Percentiles rank a stretch among this genome's conserved stretches.
Evolutionary conservation across 345 rosid species (phyloP).

Genomic region (Syzygium jambos): DNA sequence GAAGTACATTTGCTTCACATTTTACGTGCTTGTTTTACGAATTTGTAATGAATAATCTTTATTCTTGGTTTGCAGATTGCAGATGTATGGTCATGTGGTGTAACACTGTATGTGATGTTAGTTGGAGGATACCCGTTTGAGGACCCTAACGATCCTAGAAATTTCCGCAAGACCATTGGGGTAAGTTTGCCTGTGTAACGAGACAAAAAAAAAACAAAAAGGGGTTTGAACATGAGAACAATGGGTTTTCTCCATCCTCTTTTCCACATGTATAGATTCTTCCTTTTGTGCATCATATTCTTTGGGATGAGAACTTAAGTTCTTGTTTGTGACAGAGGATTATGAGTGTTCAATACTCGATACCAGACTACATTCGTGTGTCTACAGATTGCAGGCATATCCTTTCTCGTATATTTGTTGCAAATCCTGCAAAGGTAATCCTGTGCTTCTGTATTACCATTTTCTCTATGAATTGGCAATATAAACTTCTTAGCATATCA

Average conservation of each 20-base stretch:
- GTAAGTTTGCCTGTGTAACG: slow-evolving; percentile 15
- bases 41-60: not conserved
- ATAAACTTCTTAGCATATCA: not conserved
- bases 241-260: not conserved
- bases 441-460: not conserved
- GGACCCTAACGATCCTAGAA: slow-evolving; percentile 67
- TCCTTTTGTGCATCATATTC: not conserved
- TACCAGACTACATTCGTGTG: slow-evolving; percentile 61
- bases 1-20: not conserved
- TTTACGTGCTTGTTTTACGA: not conserved
- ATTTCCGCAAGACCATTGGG: slow-evolving; percentile 62
- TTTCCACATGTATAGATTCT: not conserved
- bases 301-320: not conserved
- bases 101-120: slow-evolving; percentile 68
- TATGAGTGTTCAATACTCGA: slow-evolving; percentile 47
- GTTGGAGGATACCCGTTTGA: slow-evolving; percentile 75
- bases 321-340: slow-evolving; percentile 36
- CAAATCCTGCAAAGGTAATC: slow-evolving; percentile 55
- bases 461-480: not conserved
- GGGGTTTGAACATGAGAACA: not conserved
- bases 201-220: not conserved
- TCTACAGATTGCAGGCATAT: slow-evolving; percentile 54
- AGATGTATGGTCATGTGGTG: slow-evolving; percentile 86
- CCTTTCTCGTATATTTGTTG: slow-evolving; percentile 54
- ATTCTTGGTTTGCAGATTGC: slow-evolving; percentile 21